phyloP scores from a whole-genome alignment of 306 rosid species.

The Pterocarpus macrocarpus region DNA sequence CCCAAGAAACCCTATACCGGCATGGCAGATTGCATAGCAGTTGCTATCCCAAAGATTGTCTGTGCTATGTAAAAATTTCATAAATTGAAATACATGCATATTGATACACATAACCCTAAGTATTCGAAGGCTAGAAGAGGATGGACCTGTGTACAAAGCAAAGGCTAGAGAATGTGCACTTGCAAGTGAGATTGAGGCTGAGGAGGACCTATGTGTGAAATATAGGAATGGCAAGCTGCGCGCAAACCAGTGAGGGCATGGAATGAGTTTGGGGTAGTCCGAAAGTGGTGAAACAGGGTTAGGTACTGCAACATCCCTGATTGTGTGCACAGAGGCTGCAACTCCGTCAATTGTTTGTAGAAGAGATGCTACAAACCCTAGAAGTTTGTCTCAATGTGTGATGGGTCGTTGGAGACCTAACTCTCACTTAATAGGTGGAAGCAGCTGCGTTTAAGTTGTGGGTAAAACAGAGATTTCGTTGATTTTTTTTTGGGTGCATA shows the following conservation, averaged over 20 bases:
- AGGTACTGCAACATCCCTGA: neutral
- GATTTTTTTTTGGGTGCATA: neutral
- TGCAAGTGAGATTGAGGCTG: neutral
- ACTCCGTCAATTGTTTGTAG: neutral
- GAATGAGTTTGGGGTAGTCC: neutral
- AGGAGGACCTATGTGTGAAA: neutral
- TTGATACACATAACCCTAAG: neutral
- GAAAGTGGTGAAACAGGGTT: neutral
- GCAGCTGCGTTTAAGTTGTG: neutral
- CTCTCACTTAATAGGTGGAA: neutral
- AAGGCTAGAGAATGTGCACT: conserved; percentile 1
- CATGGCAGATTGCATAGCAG: neutral
- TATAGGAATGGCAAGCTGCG: neutral
- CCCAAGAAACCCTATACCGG: neutral
- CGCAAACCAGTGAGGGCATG: neutral
- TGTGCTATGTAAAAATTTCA: neutral
- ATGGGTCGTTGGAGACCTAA: neutral
- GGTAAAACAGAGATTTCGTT: neutral
- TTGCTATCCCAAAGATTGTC: neutral
- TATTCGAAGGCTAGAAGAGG: neutral
- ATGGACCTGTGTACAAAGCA: neutral
- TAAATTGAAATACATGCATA: neutral
- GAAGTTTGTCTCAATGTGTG: neutral
- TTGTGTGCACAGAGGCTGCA: neutral
- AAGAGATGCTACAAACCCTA: neutral